phyloP scores from a whole-genome alignment of 768 basidiomycete genomes.

The Aureoboletus auriporus region DNA sequence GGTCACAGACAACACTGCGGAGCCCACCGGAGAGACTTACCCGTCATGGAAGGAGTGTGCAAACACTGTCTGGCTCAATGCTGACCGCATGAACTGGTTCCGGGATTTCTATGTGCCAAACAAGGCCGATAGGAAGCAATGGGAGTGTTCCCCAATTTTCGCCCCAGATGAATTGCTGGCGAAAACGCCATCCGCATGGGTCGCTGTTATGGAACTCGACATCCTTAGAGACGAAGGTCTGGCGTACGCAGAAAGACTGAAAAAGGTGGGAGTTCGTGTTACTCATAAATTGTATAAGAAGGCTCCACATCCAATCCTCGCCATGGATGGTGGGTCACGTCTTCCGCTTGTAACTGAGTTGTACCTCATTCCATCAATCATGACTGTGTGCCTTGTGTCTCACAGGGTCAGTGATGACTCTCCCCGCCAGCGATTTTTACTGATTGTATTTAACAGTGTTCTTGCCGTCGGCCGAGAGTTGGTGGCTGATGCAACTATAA shows the following conservation, averaged over 20 bases:
- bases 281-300: slow-evolving; percentile 56
- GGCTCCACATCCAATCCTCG: slow-evolving; percentile 70
- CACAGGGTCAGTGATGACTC: slow-evolving; percentile 20
- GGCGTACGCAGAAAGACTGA: slow-evolving; percentile 57
- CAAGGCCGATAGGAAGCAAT: slow-evolving; percentile 53
- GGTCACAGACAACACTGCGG: slow-evolving; percentile 70
- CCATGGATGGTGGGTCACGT: slow-evolving; percentile 59
- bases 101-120: slow-evolving; percentile 64
- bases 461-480: slow-evolving; percentile 35
- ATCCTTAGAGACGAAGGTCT: slow-evolving; percentile 68
- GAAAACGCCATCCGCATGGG: slow-evolving; percentile 57
- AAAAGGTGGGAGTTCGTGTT: slow-evolving; percentile 47
- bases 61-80: slow-evolving; percentile 58
- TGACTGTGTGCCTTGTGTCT: neutral
- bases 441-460: slow-evolving; percentile 28
- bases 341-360: neutral
- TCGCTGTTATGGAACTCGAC: slow-evolving; percentile 65
- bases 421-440: neutral
- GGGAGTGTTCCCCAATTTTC: slow-evolving; percentile 71
- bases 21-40: slow-evolving; percentile 34
- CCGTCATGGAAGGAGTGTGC: slow-evolving; percentile 57
- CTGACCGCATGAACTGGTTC: slow-evolving; percentile 73
- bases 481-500: slow-evolving; percentile 34
- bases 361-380: neutral
- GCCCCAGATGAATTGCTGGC: slow-evolving; percentile 55